Conservation (phyloP, 306 rosid genomes). For the Lathyrus aphaca region DNA sequence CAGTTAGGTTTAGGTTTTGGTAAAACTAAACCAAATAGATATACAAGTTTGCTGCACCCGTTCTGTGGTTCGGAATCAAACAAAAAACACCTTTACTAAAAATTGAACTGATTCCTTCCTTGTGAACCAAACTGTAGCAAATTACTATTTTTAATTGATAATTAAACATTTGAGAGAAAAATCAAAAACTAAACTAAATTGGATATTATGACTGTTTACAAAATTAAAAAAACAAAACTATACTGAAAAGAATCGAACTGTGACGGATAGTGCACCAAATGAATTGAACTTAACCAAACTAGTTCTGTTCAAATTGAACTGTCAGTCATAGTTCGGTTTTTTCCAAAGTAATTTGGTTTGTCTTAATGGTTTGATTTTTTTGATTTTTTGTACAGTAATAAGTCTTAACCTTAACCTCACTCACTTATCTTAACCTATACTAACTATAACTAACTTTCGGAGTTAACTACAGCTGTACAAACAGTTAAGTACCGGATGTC, state of each 20-base stretch:
- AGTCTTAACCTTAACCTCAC: not conserved
- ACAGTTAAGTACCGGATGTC: too few species aligned
- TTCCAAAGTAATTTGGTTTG: too few species aligned
- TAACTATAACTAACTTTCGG: not conserved
- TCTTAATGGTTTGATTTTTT: too few species aligned
- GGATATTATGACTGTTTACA: too few species aligned
- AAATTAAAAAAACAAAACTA: too few species aligned
- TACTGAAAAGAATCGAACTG: too few species aligned
- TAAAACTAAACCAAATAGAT: too few species aligned
- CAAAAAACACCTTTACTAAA: not conserved
- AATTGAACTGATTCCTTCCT: not conserved
- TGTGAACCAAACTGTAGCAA: not conserved
- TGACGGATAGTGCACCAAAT: too few species aligned
- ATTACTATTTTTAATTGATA: not conserved
- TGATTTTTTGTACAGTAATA: too few species aligned
- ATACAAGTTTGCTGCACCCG: not conserved
- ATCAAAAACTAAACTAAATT: not conserved
- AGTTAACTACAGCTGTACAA: not conserved
- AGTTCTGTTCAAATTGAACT: too few species aligned
- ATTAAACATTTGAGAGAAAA: not conserved
- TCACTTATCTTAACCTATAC: not conserved
- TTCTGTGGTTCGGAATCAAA: not conserved
- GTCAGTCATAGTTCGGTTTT: too few species aligned
- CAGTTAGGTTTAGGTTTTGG: not conserved
- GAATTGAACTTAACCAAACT: too few species aligned